Evolutionary conservation across 2,329 filamentous ascomycete species (phyloP), one percentile per base, ranked within the genome.

Genomic region (Aspergillus aculeatus): DNA sequence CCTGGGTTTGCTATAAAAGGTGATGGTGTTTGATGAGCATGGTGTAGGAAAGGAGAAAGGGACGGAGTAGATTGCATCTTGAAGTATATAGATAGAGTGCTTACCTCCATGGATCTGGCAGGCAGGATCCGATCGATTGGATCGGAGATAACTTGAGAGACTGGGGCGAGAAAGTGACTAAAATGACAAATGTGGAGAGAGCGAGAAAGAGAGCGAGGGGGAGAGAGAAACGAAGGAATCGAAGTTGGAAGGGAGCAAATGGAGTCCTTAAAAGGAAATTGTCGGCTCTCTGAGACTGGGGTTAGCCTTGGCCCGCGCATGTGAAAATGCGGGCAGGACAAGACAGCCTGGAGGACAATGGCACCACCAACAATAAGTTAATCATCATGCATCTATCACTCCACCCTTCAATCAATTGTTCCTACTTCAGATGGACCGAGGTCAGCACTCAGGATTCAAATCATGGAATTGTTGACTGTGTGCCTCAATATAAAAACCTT

Each of bases 41-140:
- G 29, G 29, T 26, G 50, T 29, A 29, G 26, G 26, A 26, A 26
- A 7, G 26, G 26, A 9, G 16, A 54, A 41, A 47, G 49, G 44
- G 5, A 24, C 26, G 5, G 24, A n/a, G 31, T 24, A 21, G 26
- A 29, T 31, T 52, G 26, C 11, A 14, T 52, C 7, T 31, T 5
- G 9, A 24, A 24, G 21, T 31, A 29, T 9, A 29, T 29, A 26
- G 12, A 23, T 14, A 38, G 7, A 44, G 44, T 21, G 55, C 61
- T 31, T 49, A 61, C 61, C 56, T 61, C 56, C 61, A 61, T 61
- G n/a, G n/a, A n/a, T n/a, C n/a, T n/a, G n/a, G n/a, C 38, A 6
- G 16, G 38, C 38, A 44, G 16, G 38, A 44, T 19, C 16, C 14
- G 38, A 44, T 44, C 38, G 14, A 19, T 16, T 19, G 16, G 38